These are phyloP conservation scores for Chaetomium cochliodes DNA, from an alignment of 495 filamentous ascomycete species.

Conservation along the genomic window DNA sequence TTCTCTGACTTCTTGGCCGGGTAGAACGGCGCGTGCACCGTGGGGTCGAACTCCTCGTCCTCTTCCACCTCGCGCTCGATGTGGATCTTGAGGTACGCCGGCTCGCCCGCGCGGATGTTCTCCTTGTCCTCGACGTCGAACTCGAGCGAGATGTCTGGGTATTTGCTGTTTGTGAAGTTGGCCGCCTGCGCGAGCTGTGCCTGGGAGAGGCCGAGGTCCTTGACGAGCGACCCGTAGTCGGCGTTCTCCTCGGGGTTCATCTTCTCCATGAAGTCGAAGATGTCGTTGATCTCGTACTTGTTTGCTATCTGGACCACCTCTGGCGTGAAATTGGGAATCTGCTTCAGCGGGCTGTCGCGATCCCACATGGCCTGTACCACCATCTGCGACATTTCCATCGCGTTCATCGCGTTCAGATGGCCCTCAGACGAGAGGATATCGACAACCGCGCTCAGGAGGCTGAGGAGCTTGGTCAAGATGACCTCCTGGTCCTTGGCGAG, in stretches of 20 bases:
- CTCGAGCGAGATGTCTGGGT: slow-evolving; percentile 87
- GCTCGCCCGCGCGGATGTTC: slow-evolving; percentile 71
- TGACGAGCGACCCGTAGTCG: slow-evolving; percentile 70
- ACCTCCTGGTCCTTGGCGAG: slow-evolving; percentile 95
- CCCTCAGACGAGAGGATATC: slow-evolving; percentile 96
- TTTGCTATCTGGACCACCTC: slow-evolving; percentile 81
- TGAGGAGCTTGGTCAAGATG: slow-evolving; percentile 80
- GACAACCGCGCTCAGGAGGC: slow-evolving; percentile 85
- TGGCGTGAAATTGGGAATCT: slow-evolving; percentile 91
- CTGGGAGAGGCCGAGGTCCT: slow-evolving; percentile 74
- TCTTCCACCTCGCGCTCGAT: slow-evolving; percentile 81
- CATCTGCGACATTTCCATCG: slow-evolving; percentile 99
- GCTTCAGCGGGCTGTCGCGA: slow-evolving; percentile 91
- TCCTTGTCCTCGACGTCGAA: slow-evolving; percentile 83
- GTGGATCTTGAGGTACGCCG: slow-evolving; percentile 80
- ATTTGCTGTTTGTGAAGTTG: slow-evolving; percentile 93
- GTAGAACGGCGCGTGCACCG: slow-evolving; percentile 95
- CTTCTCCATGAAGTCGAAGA: slow-evolving; percentile 97
- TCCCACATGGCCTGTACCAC: slow-evolving; percentile 99
- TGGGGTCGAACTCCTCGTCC: slow-evolving; percentile 70
- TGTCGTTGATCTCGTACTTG: slow-evolving; percentile 77
- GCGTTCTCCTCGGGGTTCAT: slow-evolving; percentile 93
- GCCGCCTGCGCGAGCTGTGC: slow-evolving; percentile 85
- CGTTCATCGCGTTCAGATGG: slow-evolving; percentile 92
- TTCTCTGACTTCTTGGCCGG: slow-evolving; percentile 92